phyloP scores from a whole-genome alignment of 225 moss, liverwort and hornwort genomes.

The Rhytidiadelphus loreus region DNA sequence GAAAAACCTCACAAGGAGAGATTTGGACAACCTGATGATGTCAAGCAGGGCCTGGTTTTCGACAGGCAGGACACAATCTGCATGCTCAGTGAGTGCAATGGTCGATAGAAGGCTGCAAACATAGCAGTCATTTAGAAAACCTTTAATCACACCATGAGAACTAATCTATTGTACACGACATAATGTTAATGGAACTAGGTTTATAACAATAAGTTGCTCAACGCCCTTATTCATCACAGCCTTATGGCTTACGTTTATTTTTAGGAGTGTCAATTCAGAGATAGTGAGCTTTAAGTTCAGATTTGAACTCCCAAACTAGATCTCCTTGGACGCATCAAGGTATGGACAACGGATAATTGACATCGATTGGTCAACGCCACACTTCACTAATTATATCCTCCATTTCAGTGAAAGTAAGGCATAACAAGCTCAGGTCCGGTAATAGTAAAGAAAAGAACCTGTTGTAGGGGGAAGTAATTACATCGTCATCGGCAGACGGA shows the following conservation, averaged over 20 bases:
- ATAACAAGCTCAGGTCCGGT: not conserved
- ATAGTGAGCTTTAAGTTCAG: not conserved
- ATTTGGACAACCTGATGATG: slow-evolving; percentile 41
- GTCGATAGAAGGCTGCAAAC: slow-evolving; percentile 64
- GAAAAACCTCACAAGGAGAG: not conserved
- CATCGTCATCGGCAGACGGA: slow-evolving; percentile 80
- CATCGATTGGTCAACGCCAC: not conserved
- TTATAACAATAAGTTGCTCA: not conserved
- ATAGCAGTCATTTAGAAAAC: not conserved
- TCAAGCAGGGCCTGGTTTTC: slow-evolving; percentile 92
- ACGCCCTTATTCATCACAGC: not conserved
- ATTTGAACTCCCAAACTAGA: not conserved
- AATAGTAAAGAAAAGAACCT: slow-evolving; percentile 28
- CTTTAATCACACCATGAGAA: not conserved
- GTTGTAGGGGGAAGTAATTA: slow-evolving; percentile 91
- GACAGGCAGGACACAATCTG: slow-evolving; percentile 81
- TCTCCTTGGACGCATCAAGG: not conserved
- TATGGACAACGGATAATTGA: not conserved
- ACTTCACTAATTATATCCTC: not conserved
- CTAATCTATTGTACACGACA: not conserved
- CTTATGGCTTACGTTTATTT: not conserved
- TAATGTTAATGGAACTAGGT: not conserved
- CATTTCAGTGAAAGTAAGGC: not conserved
- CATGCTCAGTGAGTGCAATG: slow-evolving; percentile 65
- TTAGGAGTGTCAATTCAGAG: not conserved